A percentile compares a stretch with the other conserved stretches of the same genome.
Evolutionary conservation across 1,284 basidiomycete species (phyloP).

Genomic region (Melampsora americana): DNA sequence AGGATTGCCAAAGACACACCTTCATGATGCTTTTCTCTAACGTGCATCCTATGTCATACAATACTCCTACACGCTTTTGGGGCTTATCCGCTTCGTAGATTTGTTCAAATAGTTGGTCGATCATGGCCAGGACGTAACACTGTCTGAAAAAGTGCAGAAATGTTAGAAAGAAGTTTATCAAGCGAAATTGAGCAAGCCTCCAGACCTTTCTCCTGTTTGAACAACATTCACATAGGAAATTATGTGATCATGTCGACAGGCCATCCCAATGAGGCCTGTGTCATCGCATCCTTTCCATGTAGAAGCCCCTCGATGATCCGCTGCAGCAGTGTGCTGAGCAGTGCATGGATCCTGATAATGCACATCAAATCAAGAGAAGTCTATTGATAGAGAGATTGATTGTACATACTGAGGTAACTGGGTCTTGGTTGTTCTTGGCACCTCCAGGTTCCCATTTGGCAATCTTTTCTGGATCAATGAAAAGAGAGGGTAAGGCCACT

Average conservation of each 20-base stretch:
- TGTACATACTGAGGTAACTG: too few species aligned
- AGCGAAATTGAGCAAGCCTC: too few species aligned
- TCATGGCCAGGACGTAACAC: conserved; percentile 6
- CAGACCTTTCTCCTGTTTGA: neutral
- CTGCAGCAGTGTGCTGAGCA: conserved; percentile 15
- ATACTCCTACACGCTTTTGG: neutral
- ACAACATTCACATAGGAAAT: neutral
- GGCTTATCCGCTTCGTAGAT: neutral
- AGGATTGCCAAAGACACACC: neutral
- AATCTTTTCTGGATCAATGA: too few species aligned
- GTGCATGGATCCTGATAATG: neutral
- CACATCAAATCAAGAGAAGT: too few species aligned
- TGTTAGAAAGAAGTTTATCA: too few species aligned
- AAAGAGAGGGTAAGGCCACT: too few species aligned
- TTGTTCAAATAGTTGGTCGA: neutral
- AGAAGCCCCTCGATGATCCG: neutral
- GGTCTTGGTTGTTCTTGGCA: too few species aligned
- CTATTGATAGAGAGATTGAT: too few species aligned
- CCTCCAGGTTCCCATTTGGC: too few species aligned
- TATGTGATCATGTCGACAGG: neutral
- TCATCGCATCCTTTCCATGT: conserved; percentile 15
- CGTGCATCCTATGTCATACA: conserved; percentile 8
- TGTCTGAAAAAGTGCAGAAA: neutral
- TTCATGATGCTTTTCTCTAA: conserved; percentile 6
- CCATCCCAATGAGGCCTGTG: neutral